Percentiles rank a stretch among this genome's conserved stretches.
phyloP scores from a whole-genome alignment of 805 yeast species.

The Hanseniaspora hatyaiensis region DNA sequence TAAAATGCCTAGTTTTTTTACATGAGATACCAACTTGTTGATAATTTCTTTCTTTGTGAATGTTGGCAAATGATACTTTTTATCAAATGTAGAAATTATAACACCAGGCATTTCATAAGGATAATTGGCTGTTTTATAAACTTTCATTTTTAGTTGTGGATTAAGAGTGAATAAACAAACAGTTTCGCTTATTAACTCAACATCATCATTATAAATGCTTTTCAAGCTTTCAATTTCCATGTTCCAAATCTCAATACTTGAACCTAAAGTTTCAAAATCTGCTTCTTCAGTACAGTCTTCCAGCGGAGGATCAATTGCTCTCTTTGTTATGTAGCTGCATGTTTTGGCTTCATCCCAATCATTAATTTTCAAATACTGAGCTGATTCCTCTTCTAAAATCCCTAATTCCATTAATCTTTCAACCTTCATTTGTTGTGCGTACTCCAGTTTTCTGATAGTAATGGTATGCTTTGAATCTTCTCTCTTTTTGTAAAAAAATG shows the following conservation, averaged over 20 bases:
- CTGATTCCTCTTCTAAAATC: slow-evolving; percentile 51
- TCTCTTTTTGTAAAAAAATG: slow-evolving; percentile 43
- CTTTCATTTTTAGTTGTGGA: slow-evolving; percentile 27
- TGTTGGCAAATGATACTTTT: slow-evolving; percentile 47
- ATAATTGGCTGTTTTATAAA: slow-evolving; percentile 42
- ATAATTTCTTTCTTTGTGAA: slow-evolving; percentile 54
- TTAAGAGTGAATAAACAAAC: slow-evolving; percentile 26
- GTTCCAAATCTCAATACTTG: slow-evolving; percentile 43
- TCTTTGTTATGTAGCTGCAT: slow-evolving; percentile 39
- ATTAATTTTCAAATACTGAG: slow-evolving; percentile 35
- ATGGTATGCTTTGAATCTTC: slow-evolving; percentile 48
- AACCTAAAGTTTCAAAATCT: slow-evolving; percentile 14
- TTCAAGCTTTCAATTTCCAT: slow-evolving; percentile 62
- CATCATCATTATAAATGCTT: slow-evolving; percentile 44
- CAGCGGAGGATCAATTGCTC: slow-evolving; percentile 15
- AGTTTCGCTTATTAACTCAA: slow-evolving; percentile 27
- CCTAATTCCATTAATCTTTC: slow-evolving; percentile 57
- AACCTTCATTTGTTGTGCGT: slow-evolving; percentile 43
- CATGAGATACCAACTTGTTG: slow-evolving; percentile 35
- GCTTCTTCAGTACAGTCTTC: slow-evolving; percentile 20
- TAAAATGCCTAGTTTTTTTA: slow-evolving; percentile 35
- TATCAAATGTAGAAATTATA: slow-evolving; percentile 36
- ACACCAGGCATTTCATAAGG: slow-evolving; percentile 65
- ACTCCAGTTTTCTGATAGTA: slow-evolving; percentile 32
- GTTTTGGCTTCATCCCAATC: slow-evolving; percentile 40